Evolutionary conservation across 1,139 yeast genomes (phyloP), one percentile per base, ranked within the genome.

Genomic region (Hyphopichia pseudoburtonii): DNA sequence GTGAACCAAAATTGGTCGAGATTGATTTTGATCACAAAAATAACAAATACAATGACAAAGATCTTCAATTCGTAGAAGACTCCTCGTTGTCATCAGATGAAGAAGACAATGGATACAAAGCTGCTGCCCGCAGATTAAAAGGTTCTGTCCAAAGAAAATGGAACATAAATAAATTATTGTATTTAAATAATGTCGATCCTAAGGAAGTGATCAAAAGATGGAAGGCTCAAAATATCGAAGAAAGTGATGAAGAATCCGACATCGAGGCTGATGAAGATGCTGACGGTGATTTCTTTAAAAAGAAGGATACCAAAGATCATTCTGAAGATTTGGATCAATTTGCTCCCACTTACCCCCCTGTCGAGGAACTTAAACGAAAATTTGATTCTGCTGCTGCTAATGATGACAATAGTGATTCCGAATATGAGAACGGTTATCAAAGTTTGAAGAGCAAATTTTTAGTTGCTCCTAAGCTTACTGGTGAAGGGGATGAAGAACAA

Each of bases 81-180:
- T 64, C 73, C 2, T 56, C 63, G 2, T 55, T 71, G 31, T 68
- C 75, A 0, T 68, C 74, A 0, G 75, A 70, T 39, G 75, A 66
- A 23, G 52, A 50, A 22, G 55, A 50, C 8, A 47, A 53, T 29
- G 56, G 45, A 17, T 76, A 76, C 64, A 57, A 62, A 34, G 42
- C 56, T 4, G 56, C 78, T 22, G 85, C 85, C 3, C 54, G 66
- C 4, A 76, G 64, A 45, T 57, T 77, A 21, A 64, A 60, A 39
- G 76, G 78, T 4, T 48, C 65, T 8, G 44, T 57, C 18, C 53
- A 51, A 45, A 59, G 78, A 70, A 64, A 69, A 43, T 86, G 95
- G 90, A 86, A 92, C 57, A 78, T 92, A 43, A 82, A 85, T 51
- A 87, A 86, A 54, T 66, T 92, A 39, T 66, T 92, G 9, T 92